Evolutionary conservation across 768 basidiomycete species (phyloP), one percentile per base, ranked within the genome.

Genomic region (Tricholomella constricta): DNA sequence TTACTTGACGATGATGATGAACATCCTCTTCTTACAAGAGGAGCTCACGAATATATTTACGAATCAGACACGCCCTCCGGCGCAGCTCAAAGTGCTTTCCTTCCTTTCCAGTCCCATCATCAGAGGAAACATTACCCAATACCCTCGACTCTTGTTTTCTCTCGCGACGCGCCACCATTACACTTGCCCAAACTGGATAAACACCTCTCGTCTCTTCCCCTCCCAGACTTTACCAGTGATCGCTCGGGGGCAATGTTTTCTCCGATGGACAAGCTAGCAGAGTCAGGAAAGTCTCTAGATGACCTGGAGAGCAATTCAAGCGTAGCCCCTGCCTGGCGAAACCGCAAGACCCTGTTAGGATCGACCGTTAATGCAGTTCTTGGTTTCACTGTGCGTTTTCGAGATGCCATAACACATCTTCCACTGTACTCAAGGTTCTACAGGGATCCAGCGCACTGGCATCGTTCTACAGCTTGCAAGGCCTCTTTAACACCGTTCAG

Each of bases 371-470:
- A 72, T 49, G 35, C 74, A n/a, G 63, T 80, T 5, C 68, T 88
- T 34, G 84, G 83, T 11, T 56, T 84, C 23, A 76, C 80, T 48
- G 88, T 89, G 58, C 29, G 79, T 66, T 12, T 9, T 1, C 14
- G 17, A 51, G 43, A 27, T 27, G 5, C 25, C n/a, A 22, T 19
- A 20, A 23, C n/a, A 1, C 17, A 17, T 29, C 17, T 31, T 6
- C 11, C 11, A 23, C 15, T 31, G 34, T 32, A 57, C 48, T 49
- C 10, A 38, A 17, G 57, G 20, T 54, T 15, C 29, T 43, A 17
- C 15, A 89, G 86, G 87, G 88, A 10, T 89, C 88, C 2, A 88
- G 85, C 64, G 80, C 78, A 22, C 69, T 88, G 31, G 81, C 85
- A 4, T 78, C 81, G 1, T 87, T 82, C 58, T 90, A 89, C 62